Base-by-base conservation (phyloP, 1,139 yeast species). In the Lodderomyces orthopsilosis region DNA sequence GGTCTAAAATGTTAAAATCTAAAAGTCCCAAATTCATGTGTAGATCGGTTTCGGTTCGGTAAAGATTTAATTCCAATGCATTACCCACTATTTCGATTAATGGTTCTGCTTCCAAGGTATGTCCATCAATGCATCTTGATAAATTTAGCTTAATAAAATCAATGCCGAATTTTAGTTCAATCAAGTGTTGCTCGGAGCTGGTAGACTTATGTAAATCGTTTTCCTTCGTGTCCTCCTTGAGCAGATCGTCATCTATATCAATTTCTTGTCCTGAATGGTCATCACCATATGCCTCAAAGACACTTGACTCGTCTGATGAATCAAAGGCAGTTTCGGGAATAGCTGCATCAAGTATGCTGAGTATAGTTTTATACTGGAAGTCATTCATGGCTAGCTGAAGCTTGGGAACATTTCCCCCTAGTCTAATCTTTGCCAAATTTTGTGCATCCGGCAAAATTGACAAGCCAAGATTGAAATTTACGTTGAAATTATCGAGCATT, bases 361-460 rank as follows among this genome's bases (percentile, higher is more conserved):
- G 83, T 56, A 93, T 70, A 1, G 91, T 80, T 58, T 89, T 87
- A 65, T 94, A 94, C 57, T 94, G 96, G 53, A 83, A 85, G 59
- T 94, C 98, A 52, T 89, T 88, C 57, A 93, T 65, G 22, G 86
- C 76, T 7, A 94, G 80, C 27, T 74, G 72, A 48, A 94, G 74
- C 28, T 69, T 68, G 0, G 97, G 96, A n/a, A 94, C 76, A 49
- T 82, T 82, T 12, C 95, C 97, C 19, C 89, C 81, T 2, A 91
- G 68, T 55, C 79, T 83, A 51, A 89, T 72, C 52, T 77, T 79
- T 0, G 98, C 84, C 37, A 94, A 70, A 49, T 82, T 83, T 35
- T 77, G 68, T 1, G 93, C 95, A 19, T 82, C 82, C 0, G 97
- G 96, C 34, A 88, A 66, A 41, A 94, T 94, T 0, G 96, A 90